Percentiles rank a stretch among this genome's conserved stretches.
Conservation (phyloP, 1,139 yeast genomes). For the Nakaseomyces glabratus region DNA sequence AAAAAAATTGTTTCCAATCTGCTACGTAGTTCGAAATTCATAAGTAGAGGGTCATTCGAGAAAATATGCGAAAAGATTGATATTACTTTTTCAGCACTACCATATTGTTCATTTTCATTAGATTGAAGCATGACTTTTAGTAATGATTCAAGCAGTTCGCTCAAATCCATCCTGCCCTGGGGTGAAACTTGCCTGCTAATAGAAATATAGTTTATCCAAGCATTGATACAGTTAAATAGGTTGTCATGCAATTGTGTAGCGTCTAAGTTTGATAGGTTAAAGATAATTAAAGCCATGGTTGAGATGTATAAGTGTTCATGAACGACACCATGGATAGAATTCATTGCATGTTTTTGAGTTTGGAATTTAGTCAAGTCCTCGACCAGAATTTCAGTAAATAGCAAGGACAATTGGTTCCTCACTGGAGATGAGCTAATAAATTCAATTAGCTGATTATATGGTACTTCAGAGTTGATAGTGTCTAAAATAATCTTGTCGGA, state of each 20-base stretch:
- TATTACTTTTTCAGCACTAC: conserved; percentile 22
- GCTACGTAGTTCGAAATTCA: conserved; percentile 29
- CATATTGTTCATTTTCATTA: conserved; percentile 19
- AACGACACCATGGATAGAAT: conserved; percentile 24
- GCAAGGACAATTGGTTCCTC: conserved; percentile 26
- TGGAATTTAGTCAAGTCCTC: conserved; percentile 41
- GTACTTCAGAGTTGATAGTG: conserved; percentile 13
- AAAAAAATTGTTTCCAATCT: conserved; percentile 29
- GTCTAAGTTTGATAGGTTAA: conserved; percentile 17
- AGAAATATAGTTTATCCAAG: conserved; percentile 39
- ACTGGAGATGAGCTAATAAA: conserved; percentile 18
- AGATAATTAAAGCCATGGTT: conserved; percentile 27
- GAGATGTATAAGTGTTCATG: conserved; percentile 28
- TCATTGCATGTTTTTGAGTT: conserved; percentile 21
- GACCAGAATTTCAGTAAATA: conserved; percentile 43
- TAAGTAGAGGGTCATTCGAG: conserved; percentile 30
- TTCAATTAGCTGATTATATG: conserved; percentile 25
- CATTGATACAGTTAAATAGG: conserved; percentile 30
- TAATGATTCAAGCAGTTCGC: conserved; percentile 30
- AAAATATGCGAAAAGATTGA: conserved; percentile 27
- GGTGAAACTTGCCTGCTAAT: conserved; percentile 35
- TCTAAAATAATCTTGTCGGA: conserved; percentile 11
- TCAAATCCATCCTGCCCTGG: conserved; percentile 34
- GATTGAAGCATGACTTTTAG: conserved; percentile 26
- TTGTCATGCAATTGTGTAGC: conserved; percentile 13